These are phyloP conservation scores for Theileria parva DNA, from an alignment of 169 alveolate species.

Conservation along the genomic window DNA sequence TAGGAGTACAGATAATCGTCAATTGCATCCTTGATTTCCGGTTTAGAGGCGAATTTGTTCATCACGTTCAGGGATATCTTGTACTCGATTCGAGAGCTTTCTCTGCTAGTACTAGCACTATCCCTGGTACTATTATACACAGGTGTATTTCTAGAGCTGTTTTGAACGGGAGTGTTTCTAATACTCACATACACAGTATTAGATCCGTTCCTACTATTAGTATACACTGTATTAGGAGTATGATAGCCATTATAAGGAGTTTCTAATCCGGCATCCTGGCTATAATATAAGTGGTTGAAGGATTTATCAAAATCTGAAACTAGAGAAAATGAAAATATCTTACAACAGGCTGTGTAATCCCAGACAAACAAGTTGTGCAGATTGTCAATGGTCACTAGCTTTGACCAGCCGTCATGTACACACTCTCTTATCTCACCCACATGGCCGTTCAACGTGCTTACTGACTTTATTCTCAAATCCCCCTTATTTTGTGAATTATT, in stretches of 20 bases:
- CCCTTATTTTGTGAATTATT: too few relatives aligned
- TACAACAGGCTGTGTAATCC: constrained; percentile 57
- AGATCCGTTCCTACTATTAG: too few relatives aligned
- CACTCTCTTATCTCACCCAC: constrained; percentile 28
- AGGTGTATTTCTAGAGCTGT: too few relatives aligned
- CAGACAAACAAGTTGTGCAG: constrained; percentile 28
- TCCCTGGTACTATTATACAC: too few relatives aligned
- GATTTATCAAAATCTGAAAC: background rate
- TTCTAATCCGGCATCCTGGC: too few relatives aligned
- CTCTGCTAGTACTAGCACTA: too few relatives aligned
- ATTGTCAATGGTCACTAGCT: constrained; percentile 36
- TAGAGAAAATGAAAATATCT: constrained; percentile 35
- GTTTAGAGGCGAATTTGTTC: background rate
- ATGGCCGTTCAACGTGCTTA: constrained; percentile 53
- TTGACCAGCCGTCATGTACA: constrained; percentile 58
- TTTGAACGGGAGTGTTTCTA: too few relatives aligned
- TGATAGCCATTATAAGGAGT: too few relatives aligned
- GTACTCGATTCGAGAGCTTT: background rate
- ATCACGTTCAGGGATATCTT: background rate
- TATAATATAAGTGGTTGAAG: background rate
- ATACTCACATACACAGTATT: too few relatives aligned
- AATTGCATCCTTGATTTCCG: constrained; percentile 9
- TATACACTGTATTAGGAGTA: too few relatives aligned
- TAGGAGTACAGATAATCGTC: constrained; percentile 6
- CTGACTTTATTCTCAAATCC: background rate